These are phyloP conservation scores for Dipteronia dyeriana DNA, from an alignment of 345 rosid species.

Conservation along the genomic window DNA sequence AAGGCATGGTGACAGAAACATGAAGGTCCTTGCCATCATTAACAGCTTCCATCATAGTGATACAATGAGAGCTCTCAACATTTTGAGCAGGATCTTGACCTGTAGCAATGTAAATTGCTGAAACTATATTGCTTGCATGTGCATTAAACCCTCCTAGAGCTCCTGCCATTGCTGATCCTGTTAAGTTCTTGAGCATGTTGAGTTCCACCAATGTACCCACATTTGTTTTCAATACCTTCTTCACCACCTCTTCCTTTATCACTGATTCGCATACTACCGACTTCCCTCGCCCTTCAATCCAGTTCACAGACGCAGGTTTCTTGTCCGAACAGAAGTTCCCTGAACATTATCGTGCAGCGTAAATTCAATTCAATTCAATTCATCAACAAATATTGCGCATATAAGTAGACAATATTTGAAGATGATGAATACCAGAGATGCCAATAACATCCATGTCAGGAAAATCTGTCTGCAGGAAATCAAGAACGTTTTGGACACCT, in stretches of 20 bases:
- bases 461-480: conserved; percentile 40
- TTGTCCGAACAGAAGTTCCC: conserved; percentile 74
- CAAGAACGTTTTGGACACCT: conserved; percentile 60
- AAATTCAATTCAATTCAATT: background rate
- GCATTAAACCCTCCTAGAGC: conserved; percentile 84
- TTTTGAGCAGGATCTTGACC: conserved; percentile 92
- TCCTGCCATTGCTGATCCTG: conserved; percentile 83
- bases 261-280: conserved; percentile 67
- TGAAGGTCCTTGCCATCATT: conserved; percentile 69
- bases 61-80: conserved; percentile 80
- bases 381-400: too few relatives aligned
- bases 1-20: conserved; percentile 75
- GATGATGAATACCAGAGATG: conserved; percentile 42
- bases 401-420: too few relatives aligned
- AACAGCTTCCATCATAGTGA: conserved; percentile 65
- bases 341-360: background rate
- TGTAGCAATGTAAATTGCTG: conserved; percentile 67
- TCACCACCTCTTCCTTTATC: conserved; percentile 60
- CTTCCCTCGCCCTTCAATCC: conserved; percentile 82
- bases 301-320: conserved; percentile 70
- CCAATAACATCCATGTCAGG: conserved; percentile 64
- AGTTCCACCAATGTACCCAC: conserved; percentile 69
- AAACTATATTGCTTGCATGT: conserved; percentile 71
- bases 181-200: conserved; percentile 68
- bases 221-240: conserved; percentile 64